Base-by-base conservation (phyloP, 257 asterid species). In the Gentiana macrophylla region DNA sequence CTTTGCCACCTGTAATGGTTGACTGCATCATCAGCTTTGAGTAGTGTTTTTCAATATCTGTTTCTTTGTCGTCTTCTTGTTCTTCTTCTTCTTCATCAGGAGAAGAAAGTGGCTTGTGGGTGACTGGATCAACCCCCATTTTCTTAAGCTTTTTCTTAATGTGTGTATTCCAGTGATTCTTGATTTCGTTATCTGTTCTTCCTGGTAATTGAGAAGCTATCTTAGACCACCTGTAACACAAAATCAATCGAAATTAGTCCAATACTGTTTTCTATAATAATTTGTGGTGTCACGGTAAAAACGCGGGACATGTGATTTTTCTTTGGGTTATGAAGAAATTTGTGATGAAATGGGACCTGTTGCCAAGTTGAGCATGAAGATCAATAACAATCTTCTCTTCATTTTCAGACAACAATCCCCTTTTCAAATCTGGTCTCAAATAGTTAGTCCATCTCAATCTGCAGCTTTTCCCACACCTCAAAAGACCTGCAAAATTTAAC, bases 121-220 rank as follows among this genome's bases (percentile, higher is more conserved):
- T 86, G 5, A 80, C 64, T 2, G 95, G 98, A 66, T 91, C 96
- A 53, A 82, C 73, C 51, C 98, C 98, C 95, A 87, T 82, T 78
- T 91, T 91, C 81, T 52, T 82, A 13, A 91, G 63, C 67, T 87
- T 87, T 50, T 91, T 86, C 70, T 91, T 91, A 51, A 91, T 83
- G 76, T 91, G 98, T 0, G 98, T 91, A 64, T 91, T 91, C 98
- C 96, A 91, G 11, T 86, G 95, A 45, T 91, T 91, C 74, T 86
- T 91, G 62, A 91, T 91, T 72, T 91, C 98, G 65, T 91, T 91
- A 64, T 91, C 98, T 0, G 98, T 91, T 72, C 98, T 75, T 53
- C 98, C 96, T 0, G 98, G 96, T n/a, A 91, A 83, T 66, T 87
- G 95, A 63, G 98, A 90, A 13, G 96, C 98, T 32, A 90, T 90